Evolutionary conservation across 2,329 filamentous ascomycete genomes (phyloP).

Genomic region (Ascochyta koolunga): DNA sequence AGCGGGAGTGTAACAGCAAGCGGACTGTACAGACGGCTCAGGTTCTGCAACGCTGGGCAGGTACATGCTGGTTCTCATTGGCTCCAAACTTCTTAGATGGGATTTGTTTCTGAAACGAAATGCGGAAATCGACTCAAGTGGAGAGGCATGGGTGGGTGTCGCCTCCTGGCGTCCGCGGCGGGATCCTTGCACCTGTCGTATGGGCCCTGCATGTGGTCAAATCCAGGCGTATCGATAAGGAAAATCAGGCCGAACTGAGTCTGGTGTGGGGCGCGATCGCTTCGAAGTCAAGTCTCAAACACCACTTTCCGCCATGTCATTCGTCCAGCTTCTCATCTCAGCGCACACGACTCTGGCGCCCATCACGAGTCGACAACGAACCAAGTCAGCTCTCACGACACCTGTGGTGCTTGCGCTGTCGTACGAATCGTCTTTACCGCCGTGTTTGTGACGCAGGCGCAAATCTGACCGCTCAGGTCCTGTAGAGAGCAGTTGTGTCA

Average conservation of each 20-base stretch:
- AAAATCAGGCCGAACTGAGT: slow-evolving; percentile 14
- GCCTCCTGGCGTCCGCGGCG: slow-evolving; percentile 25
- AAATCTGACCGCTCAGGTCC: slow-evolving; percentile 13
- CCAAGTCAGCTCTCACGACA: slow-evolving; percentile 18
- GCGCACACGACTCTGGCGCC: slow-evolving; percentile 20
- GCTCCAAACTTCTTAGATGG: slow-evolving; percentile 23
- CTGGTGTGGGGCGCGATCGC: slow-evolving; percentile 28
- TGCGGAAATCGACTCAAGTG: slow-evolving; percentile 24
- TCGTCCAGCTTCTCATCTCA: slow-evolving; percentile 22
- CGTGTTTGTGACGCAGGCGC: slow-evolving; percentile 23
- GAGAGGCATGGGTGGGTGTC: slow-evolving; percentile 23
- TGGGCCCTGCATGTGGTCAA: slow-evolving; percentile 20
- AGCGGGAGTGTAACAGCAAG: slow-evolving; percentile 35
- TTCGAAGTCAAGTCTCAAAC: slow-evolving; percentile 32
- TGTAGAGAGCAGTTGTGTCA: slow-evolving; percentile 7
- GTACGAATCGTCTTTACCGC: slow-evolving; percentile 27
- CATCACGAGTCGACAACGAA: slow-evolving; percentile 21
- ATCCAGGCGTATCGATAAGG: slow-evolving; percentile 35
- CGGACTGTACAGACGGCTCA: slow-evolving; percentile 13
- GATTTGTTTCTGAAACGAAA: slow-evolving; percentile 42
- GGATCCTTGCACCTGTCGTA: slow-evolving; percentile 10
- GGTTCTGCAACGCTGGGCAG: slow-evolving; percentile 29
- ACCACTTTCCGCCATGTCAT: slow-evolving; percentile 20
- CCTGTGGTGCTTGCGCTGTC: slow-evolving; percentile 5
- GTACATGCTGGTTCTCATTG: slow-evolving; percentile 34